These are phyloP conservation scores for Grosmannia huntii DNA, from an alignment of 2,329 filamentous ascomycete genomes.

Conservation along the genomic window DNA sequence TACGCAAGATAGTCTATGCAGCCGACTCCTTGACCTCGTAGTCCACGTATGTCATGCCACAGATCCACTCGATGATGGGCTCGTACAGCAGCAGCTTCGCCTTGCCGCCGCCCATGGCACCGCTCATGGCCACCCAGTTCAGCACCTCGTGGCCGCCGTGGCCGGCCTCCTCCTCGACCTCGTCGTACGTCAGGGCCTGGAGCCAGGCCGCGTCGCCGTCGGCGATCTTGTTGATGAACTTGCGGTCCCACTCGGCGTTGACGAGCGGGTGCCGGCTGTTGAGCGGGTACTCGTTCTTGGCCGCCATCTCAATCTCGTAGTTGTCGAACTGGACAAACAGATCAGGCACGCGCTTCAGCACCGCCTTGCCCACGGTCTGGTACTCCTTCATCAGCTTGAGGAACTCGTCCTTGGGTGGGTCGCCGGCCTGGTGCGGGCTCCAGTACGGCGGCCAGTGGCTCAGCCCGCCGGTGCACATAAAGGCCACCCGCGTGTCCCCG, in stretches of 20 bases:
- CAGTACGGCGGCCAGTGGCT: conserved; percentile 12
- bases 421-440: conserved; percentile 10
- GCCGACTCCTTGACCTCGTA: conserved; percentile 1
- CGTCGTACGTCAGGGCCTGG: conserved; percentile 7
- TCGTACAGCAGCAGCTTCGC: conserved; percentile 11
- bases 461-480: conserved; percentile 10
- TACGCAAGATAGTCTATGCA: not conserved
- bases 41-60: conserved; percentile 12
- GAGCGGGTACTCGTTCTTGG: conserved; percentile 12
- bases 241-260: conserved; percentile 10
- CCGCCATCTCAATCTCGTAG: conserved; percentile 11
- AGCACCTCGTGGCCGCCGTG: conserved; percentile 12
- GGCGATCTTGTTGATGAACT: conserved; percentile 6
- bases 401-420: conserved; percentile 11
- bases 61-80: conserved; percentile 11
- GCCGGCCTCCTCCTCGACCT: conserved; percentile 11
- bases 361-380: conserved; percentile 10
- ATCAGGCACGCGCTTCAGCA: conserved; percentile 8
- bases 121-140: conserved; percentile 11
- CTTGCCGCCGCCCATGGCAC: conserved; percentile 9
- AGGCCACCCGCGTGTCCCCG: conserved; percentile 6
- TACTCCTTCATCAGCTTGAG: conserved; percentile 13
- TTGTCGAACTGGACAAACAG: conserved; percentile 11
- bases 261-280: conserved; percentile 12
- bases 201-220: conserved; percentile 8